A percentile compares a stretch with the other conserved stretches of the same genome.
These are phyloP conservation scores for Moniliella sp. DNA, from an alignment of 1,284 basidiomycete genomes.

Conservation along the genomic window DNA sequence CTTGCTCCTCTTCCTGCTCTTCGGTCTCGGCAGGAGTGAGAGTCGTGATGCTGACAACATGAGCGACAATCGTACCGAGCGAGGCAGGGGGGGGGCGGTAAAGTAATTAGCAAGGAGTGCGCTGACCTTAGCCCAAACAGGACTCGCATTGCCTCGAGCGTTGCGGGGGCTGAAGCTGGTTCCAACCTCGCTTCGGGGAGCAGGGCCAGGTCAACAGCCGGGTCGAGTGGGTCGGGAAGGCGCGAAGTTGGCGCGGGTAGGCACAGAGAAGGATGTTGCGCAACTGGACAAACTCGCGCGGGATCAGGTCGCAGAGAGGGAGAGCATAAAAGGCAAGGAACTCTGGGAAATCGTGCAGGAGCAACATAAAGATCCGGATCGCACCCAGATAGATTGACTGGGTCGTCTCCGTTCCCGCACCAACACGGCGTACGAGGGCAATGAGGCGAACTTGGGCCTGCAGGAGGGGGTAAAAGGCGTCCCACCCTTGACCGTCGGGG, in stretches of 20 bases:
- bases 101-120: constrained; percentile 36
- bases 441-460: constrained; percentile 83
- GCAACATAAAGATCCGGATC: constrained; percentile 67
- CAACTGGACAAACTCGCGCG: constrained; percentile 78
- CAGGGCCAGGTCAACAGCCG: constrained; percentile 39
- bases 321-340: constrained; percentile 94
- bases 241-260: constrained; percentile 57
- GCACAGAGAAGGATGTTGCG: constrained; percentile 89
- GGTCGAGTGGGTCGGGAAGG: constrained; percentile 58
- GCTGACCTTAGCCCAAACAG: constrained; percentile 43
- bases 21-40: constrained; percentile 1
- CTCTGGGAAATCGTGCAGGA: constrained; percentile 94
- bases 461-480: constrained; percentile 82
- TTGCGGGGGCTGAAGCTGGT: constrained; percentile 58
- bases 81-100: background rate
- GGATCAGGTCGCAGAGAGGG: constrained; percentile 75
- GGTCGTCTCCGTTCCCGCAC: constrained; percentile 59
- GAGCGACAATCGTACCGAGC: background rate
- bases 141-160: constrained; percentile 55
- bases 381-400: constrained; percentile 75
- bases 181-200: constrained; percentile 70
- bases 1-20: background rate
- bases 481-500: constrained; percentile 76
- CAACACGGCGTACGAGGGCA: constrained; percentile 63
- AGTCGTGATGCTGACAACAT: constrained; percentile 1